Percentiles rank a stretch among this genome's conserved stretches.
phyloP scores from a whole-genome alignment of 108 stramenopile species.

The Cyclostephanos invisitatus region DNA sequence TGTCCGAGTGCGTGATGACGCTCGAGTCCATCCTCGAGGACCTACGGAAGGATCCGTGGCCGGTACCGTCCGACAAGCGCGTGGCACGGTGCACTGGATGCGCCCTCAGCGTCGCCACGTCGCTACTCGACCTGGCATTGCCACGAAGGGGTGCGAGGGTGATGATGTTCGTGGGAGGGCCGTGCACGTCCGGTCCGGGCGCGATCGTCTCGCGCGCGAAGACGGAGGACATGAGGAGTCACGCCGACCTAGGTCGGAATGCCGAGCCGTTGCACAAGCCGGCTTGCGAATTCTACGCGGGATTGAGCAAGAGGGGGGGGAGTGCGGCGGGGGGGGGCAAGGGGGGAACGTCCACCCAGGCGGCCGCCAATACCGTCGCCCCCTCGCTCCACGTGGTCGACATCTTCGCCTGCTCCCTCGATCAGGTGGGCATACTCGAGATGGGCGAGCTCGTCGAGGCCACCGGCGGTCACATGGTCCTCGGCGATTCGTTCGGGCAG shows the following conservation, averaged over 20 bases:
- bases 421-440: constrained; percentile 98
- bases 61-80: constrained; percentile 88
- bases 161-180: constrained; percentile 97
- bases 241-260: constrained; percentile 90
- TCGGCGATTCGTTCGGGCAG: constrained; percentile 97
- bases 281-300: constrained; percentile 93
- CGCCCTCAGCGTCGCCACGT: constrained; percentile 88
- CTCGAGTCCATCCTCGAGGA: constrained; percentile 97
- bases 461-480: constrained; percentile 96
- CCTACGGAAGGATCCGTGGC: constrained; percentile 97
- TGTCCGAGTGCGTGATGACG: constrained; percentile 89
- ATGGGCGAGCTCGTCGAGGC: constrained; percentile 92
- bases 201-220: constrained; percentile 85
- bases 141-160: constrained; percentile 92
- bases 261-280: constrained; percentile 89
- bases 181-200: constrained; percentile 96
- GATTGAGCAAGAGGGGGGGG: constrained; percentile 59
- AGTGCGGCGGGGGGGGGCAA: constrained; percentile 39
- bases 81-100: constrained; percentile 92
- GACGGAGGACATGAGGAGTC: constrained; percentile 91
- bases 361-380: constrained; percentile 49
- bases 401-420: constrained; percentile 96
- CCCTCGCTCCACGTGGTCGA: constrained; percentile 93
- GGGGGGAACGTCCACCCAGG: constrained; percentile 33
- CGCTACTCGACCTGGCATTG: constrained; percentile 88